phyloP scores from a whole-genome alignment of 805 yeast species.

The Kodamaea laetipori region DNA sequence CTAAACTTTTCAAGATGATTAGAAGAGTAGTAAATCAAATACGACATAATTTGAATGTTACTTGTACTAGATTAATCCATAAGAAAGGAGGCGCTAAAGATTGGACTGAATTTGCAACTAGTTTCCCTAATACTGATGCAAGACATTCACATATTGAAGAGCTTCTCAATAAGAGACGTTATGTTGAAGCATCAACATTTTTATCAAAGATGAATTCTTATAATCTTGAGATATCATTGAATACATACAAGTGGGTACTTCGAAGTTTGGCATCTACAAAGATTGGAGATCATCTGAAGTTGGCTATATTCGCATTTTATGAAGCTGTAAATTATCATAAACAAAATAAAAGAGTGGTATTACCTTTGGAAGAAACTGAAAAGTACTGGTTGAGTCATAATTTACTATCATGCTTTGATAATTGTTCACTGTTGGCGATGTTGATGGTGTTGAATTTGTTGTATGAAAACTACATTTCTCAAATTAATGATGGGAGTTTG shows the following conservation, averaged over 20 bases:
- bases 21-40: too few species aligned
- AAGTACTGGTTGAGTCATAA: constrained; percentile 7
- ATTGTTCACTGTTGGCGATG: constrained; percentile 13
- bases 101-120: background rate
- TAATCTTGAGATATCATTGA: constrained; percentile 5
- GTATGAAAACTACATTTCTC: constrained; percentile 22
- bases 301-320: constrained; percentile 11
- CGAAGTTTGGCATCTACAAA: background rate
- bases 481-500: constrained; percentile 9
- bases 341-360: constrained; percentile 12
- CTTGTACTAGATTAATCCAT: too few species aligned
- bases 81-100: background rate
- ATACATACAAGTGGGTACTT: constrained; percentile 7
- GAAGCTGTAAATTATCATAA: constrained; percentile 14
- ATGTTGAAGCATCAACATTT: background rate
- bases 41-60: too few species aligned
- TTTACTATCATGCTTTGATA: constrained; percentile 13
- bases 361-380: constrained; percentile 12
- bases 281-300: constrained; percentile 11
- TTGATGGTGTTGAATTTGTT: constrained; percentile 21
- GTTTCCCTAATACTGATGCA: constrained; percentile 2
- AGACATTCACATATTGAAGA: constrained; percentile 2
- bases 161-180: background rate
- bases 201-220: constrained; percentile 1
- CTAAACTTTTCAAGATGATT: background rate